phyloP scores from a whole-genome alignment of 2,329 filamentous ascomycete species.

The Cladosporium austrohemisphaericum region DNA sequence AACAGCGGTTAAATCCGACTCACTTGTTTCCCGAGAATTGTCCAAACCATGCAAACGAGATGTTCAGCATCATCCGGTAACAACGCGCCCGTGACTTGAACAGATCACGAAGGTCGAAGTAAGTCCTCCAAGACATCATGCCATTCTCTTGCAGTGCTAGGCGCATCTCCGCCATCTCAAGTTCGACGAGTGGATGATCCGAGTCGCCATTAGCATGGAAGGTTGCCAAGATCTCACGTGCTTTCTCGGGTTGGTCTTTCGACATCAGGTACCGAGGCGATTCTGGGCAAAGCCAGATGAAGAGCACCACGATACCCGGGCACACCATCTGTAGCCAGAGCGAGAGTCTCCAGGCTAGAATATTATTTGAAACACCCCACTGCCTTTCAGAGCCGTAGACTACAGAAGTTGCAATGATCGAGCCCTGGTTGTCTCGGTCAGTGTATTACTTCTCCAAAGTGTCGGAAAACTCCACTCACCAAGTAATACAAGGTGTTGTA shows the following conservation, averaged over 20 bases:
- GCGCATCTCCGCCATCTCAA: constrained; percentile 32
- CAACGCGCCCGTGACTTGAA: constrained; percentile 50
- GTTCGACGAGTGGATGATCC: constrained; percentile 44
- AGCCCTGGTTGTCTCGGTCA: constrained; percentile 23
- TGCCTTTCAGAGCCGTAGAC: constrained; percentile 32
- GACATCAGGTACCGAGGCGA: constrained; percentile 49
- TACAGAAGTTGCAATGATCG: constrained; percentile 47
- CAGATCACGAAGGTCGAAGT: constrained; percentile 49
- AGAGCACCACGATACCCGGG: constrained; percentile 18
- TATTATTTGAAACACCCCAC: neutral
- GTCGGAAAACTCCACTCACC: neutral
- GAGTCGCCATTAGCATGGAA: constrained; percentile 45
- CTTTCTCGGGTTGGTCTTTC: constrained; percentile 44
- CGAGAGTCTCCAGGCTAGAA: constrained; percentile 45
- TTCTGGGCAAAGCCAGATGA: constrained; percentile 43
- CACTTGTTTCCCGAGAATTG: constrained; percentile 36
- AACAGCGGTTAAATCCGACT: neutral
- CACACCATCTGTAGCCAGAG: constrained; percentile 26
- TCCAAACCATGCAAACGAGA: constrained; percentile 40
- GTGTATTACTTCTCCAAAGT: neutral
- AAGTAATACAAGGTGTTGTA: constrained; percentile 42
- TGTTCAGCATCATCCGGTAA: constrained; percentile 40
- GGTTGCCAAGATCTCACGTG: constrained; percentile 41
- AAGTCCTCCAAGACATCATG: constrained; percentile 33
- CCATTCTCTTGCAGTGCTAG: constrained; percentile 2